Evolutionary conservation across 2,329 filamentous ascomycete species (phyloP), one percentile per base, ranked within the genome.

Genomic region (Claviceps sp.): DNA sequence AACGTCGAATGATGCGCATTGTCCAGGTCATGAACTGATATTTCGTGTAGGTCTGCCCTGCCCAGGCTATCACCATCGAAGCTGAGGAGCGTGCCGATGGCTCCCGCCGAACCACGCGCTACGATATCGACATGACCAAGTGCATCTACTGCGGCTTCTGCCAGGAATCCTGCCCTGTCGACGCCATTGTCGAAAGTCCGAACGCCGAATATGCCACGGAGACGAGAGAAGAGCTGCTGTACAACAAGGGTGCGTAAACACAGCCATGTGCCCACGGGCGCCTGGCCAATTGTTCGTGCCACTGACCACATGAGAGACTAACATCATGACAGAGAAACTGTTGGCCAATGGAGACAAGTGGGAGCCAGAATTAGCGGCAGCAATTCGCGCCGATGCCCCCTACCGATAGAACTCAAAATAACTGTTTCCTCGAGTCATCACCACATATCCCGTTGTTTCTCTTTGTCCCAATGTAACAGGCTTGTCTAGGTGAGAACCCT

Each of bases 101-200:
- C 57, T 94, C 88, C 65, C 84, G 93, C 71, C 83, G 93, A 67
- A 98, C 93, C 50, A 96, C 91, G 55, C 84, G 91, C 67, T 98
- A 98, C 74, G 93, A 98, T 69, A 96, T 98, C 67, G 93, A 98
- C 73, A 98, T 98, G 93, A 97, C 93, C 65, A 98, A 98, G 79
- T 98, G 93, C 76, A 98, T 98, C 72, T 98, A 97, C 82, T 97
- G 93, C 70, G 93, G 93, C 50, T 94, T 95, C 75, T 97, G 93
- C 81, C 91, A 96, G 76, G 93, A 98, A 77, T 95, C 88, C 59
- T 98, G 93, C 74, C 93, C 93, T 45, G 93, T 98, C 52, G 93
- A 98, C 72, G 93, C 93, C 55, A 98, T 80, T 59, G 78, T 82
- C 52, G 78, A 81, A 69, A 78, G 74, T 48, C 78, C 78, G 59